Conservation (phyloP, 306 rosid genomes). For the Prunus padus region DNA sequence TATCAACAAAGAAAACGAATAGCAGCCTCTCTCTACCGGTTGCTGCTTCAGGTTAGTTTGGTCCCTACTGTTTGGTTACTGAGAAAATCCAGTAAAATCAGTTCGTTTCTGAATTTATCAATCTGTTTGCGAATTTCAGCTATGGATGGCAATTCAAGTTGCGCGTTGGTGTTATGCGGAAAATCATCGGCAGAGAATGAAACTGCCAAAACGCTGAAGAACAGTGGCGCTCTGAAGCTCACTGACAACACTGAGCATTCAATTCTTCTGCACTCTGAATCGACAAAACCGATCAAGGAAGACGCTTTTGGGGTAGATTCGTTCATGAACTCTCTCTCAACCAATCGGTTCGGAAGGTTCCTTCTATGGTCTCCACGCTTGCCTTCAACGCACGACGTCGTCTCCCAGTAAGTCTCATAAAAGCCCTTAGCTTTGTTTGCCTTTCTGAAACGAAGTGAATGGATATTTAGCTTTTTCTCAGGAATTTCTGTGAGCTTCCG, state of each 20-base stretch:
- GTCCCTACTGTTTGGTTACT: not conserved
- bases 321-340: constrained; percentile 65
- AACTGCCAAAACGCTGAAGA: constrained; percentile 52
- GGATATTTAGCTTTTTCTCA: constrained; percentile 36
- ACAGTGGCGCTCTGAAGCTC: constrained; percentile 54
- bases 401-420: constrained; percentile 56
- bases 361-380: constrained; percentile 77
- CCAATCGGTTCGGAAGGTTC: constrained; percentile 72
- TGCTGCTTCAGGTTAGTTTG: not conserved
- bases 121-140: constrained; percentile 27
- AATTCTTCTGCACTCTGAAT: constrained; percentile 50
- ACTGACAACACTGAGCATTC: constrained; percentile 42
- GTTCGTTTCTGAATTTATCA: not conserved
- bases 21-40: constrained; percentile 21
- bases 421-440: not conserved
- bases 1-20: not conserved
- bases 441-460: not conserved
- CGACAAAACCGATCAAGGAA: constrained; percentile 32
- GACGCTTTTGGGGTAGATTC: constrained; percentile 48
- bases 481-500: constrained; percentile 86
- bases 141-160: constrained; percentile 36
- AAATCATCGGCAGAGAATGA: constrained; percentile 60
- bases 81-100: not conserved
- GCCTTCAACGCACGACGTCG: constrained; percentile 85
- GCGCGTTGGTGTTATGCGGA: constrained; percentile 58